Evolutionary conservation across 73 alveolate genomes (phyloP), one percentile per base, ranked within the genome.

Genomic region (Stentor roeselii): DNA sequence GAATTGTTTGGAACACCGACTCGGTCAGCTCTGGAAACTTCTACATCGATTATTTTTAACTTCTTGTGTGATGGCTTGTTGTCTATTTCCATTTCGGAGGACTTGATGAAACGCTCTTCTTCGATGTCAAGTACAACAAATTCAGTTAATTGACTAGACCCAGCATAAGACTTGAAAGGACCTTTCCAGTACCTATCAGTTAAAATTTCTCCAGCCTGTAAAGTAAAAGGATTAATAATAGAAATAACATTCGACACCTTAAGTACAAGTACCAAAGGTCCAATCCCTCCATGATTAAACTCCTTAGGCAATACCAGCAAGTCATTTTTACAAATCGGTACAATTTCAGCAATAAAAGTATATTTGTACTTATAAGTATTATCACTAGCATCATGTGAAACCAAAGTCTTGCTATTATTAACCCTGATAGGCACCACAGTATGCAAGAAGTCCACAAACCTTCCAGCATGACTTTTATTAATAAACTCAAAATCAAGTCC

Each of bases 251-350:
- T 96, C 36, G 98, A 86, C 59, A 96, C 94, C 83, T 98, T 98
- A 86, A 90, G 90, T 39, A 98, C 95, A 75, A 96, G 83, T 75
- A 96, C 92, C 3, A 98, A 90, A 36, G 99, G 99, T 0, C 99
- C 99, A 50, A 95, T 90, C 60, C 99, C 98, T 6, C 99, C 99
- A 82, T 91, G 92, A 42, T 96, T 89, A 36, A 94, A 86, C 38
- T 92, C 92, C 59, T 84, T 91, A 76, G 97, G 98, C 82, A 98
- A 91, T 42, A 96, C 86, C 4, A 96, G 93, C 60, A 98, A 93
- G 84, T 98, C 99, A 92, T 98, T 99, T 78, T 93, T 97, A 76
- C 99, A 98, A 3, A 98, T 91, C 4, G 98, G 99, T 75, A 98
- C 98, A 31, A 98, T 93, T 87, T 98, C 99, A 32, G 96, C 90